Base-by-base conservation (phyloP, 2,329 filamentous ascomycete genomes). In the Pseudopyrenochaeta lycopersici region DNA sequence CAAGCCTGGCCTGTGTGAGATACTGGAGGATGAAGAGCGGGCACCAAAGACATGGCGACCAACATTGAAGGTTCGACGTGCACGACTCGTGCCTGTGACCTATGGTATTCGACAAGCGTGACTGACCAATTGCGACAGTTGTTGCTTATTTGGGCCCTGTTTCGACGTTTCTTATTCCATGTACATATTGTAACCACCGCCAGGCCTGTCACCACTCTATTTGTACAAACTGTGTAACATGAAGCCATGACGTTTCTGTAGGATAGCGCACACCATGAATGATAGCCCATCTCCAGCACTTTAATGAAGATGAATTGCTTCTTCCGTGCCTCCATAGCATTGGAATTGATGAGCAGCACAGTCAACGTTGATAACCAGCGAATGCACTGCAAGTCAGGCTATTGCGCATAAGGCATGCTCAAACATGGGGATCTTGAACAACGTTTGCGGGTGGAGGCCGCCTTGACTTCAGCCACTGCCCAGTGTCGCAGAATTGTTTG, bases 1-100 rank as follows among this genome's bases (percentile, higher is more conserved):
- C 73, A 12, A 80, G 78, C 36, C 65, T 82, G 47, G 80, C 80
- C 3, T 77, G 76, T 58, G 70, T 49, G 6, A 62, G 54, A 49
- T 63, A 57, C 27, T 51, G 49, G 44, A 64, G 52, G 21, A 50
- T 52, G 42, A 61, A 56, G 60, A 48, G 52, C 10, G 20, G 36
- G 36, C 20, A 39, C 10, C 18, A 17, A 14, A 31, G 21, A 30
- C 12, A 49, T 17, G 15, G 42, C n/a, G 52, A 32, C 15, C 42
- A 49, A 33, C 42, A 36, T 21, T 42, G 49, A 52, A 35, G 4
- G 11, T 17, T 35, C 12, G 11, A n/a, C 35, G 15, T 18, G 12
- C 17, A n/a, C 14, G 9, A 38, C 15, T 12, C 20, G 20, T 20
- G 20, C 35, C 35, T 17, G n/a, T 38, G 5, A 17, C 20, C 35